Conservation (phyloP, 2,329 filamentous ascomycete genomes). For the Talaromyces sp. region DNA sequence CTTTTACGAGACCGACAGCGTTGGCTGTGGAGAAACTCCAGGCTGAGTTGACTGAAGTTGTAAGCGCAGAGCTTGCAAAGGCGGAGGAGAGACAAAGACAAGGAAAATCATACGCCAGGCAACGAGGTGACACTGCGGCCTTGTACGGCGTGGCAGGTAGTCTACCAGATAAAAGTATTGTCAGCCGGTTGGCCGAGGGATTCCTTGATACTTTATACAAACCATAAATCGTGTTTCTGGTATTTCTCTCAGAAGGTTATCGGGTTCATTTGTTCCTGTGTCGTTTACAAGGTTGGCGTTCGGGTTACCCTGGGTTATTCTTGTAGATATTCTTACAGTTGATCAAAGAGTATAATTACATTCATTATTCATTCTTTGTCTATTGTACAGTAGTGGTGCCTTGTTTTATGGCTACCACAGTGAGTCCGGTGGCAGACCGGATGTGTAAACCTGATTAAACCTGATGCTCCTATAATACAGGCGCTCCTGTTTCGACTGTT, state of each 20-base stretch:
- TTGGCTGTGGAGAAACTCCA: slow-evolving; percentile 77
- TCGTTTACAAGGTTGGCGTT: slow-evolving; percentile 12
- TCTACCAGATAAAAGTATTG: slow-evolving; percentile 91
- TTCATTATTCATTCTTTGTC: slow-evolving; percentile 16
- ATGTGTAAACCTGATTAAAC: background rate
- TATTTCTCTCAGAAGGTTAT: background rate
- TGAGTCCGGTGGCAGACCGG: background rate
- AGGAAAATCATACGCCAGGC: slow-evolving; percentile 53
- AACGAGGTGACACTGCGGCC: slow-evolving; percentile 70
- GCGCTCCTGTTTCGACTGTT: background rate
- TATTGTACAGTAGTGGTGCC: slow-evolving; percentile 17
- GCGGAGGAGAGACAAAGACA: slow-evolving; percentile 64
- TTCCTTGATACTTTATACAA: slow-evolving; percentile 94
- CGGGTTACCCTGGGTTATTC: slow-evolving; percentile 4
- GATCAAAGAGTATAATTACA: slow-evolving; percentile 13
- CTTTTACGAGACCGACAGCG: slow-evolving; percentile 82
- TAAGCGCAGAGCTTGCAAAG: slow-evolving; percentile 71
- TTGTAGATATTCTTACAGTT: slow-evolving; percentile 14
- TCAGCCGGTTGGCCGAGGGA: slow-evolving; percentile 82
- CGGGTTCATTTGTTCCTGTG: background rate
- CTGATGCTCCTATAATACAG: background rate
- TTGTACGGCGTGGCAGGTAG: slow-evolving; percentile 94
- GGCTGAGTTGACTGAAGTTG: slow-evolving; percentile 60
- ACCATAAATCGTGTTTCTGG: slow-evolving; percentile 40
- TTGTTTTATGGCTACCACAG: background rate